Percentiles rank a stretch among this genome's conserved stretches.
Evolutionary conservation across 805 yeast species (phyloP).

Genomic region (Wickerhamiella cacticola): DNA sequence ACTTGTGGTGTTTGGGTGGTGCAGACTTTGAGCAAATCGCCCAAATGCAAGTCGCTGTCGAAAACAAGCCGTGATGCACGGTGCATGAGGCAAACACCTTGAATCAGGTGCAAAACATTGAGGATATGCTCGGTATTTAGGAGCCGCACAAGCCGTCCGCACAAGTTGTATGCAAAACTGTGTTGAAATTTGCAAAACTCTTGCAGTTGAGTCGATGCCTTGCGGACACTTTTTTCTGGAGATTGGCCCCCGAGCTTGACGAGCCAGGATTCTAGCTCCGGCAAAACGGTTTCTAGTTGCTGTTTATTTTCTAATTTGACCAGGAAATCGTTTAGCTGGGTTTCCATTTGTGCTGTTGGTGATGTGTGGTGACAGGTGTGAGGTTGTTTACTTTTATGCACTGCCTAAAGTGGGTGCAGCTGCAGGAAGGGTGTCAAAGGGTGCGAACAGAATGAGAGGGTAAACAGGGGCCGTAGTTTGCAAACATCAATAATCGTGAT

Average conservation of each 20-base stretch:
- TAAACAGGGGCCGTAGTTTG: too few relatives aligned
- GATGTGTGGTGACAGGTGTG: not conserved
- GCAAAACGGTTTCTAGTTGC: not conserved
- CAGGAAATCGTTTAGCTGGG: not conserved
- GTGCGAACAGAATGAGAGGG: too few relatives aligned
- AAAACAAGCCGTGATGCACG: slow-evolving; percentile 43
- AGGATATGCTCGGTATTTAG: not conserved
- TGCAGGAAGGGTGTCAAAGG: too few relatives aligned
- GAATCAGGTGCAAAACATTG: slow-evolving; percentile 29
- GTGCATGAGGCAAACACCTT: slow-evolving; percentile 52
- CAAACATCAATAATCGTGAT: too few relatives aligned
- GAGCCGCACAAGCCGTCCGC: slow-evolving; percentile 26
- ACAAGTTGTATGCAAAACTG: slow-evolving; percentile 41
- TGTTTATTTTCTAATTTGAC: slow-evolving; percentile 2
- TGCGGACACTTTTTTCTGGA: slow-evolving; percentile 1
- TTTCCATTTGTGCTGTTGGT: not conserved
- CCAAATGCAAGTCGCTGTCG: slow-evolving; percentile 30
- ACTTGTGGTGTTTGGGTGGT: slow-evolving; percentile 19
- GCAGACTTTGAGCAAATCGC: slow-evolving; percentile 13
- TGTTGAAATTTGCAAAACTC: slow-evolving; percentile 41
- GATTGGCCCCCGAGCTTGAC: not conserved
- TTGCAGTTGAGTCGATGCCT: slow-evolving; percentile 8
- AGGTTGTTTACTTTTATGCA: slow-evolving; percentile 10
- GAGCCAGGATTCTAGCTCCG: not conserved
- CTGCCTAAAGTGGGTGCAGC: not conserved